A percentile compares a stretch with the other conserved stretches of the same genome.
Conservation (phyloP, 1,284 basidiomycete species). For the Heterobasidion irregulare region DNA sequence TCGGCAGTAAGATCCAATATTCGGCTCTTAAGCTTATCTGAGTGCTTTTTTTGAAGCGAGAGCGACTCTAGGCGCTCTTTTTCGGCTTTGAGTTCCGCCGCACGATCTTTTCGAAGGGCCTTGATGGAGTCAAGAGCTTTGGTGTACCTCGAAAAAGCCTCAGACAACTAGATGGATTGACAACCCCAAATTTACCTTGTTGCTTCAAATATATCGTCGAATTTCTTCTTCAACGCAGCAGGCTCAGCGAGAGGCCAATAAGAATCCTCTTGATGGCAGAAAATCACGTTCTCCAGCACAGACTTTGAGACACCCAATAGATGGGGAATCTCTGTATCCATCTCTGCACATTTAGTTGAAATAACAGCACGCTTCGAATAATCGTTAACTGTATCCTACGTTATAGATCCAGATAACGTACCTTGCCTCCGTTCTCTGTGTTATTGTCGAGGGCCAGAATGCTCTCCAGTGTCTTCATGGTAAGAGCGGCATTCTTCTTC, state of each 20-base stretch:
- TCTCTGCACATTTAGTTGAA: constrained; percentile 94
- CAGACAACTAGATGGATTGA: not conserved
- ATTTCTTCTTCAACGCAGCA: constrained; percentile 91
- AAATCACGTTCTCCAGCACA: constrained; percentile 98
- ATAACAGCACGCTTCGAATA: constrained; percentile 37
- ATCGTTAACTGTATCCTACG: not conserved
- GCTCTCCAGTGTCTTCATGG: constrained; percentile 98
- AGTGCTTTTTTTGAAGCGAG: constrained; percentile 78
- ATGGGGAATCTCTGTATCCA: constrained; percentile 91
- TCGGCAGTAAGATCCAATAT: constrained; percentile 55
- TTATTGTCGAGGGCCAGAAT: constrained; percentile 75
- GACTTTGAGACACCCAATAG: constrained; percentile 94
- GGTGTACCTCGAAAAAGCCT: constrained; percentile 63
- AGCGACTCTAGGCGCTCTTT: constrained; percentile 82
- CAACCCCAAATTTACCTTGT: constrained; percentile 55
- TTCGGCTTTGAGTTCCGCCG: constrained; percentile 88
- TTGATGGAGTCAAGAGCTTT: constrained; percentile 97
- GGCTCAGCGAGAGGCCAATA: constrained; percentile 98
- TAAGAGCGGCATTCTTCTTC: constrained; percentile 82
- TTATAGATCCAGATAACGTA: constrained; percentile 22
- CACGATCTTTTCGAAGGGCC: constrained; percentile 80
- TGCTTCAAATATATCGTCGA: constrained; percentile 99
- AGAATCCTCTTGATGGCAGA: constrained; percentile 99
- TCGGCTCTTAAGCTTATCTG: constrained; percentile 74
- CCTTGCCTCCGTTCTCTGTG: constrained; percentile 68